These are phyloP conservation scores for Candida dendrica DNA, from an alignment of 805 yeast genomes.

Conservation along the genomic window DNA sequence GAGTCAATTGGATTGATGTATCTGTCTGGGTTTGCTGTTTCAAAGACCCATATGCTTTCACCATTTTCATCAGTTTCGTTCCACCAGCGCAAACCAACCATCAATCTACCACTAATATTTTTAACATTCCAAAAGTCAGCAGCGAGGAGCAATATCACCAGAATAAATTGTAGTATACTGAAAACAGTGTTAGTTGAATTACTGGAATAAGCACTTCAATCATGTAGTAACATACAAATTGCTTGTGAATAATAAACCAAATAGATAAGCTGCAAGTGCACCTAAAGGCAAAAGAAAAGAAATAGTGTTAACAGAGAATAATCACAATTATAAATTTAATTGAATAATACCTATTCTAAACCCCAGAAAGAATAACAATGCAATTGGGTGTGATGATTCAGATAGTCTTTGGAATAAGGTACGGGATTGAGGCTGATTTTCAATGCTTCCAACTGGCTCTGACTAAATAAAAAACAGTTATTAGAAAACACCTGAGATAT, in stretches of 20 bases:
- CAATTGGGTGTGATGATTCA: conserved; percentile 81
- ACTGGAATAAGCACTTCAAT: conserved; percentile 1
- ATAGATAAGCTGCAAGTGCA: conserved; percentile 59
- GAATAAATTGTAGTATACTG: conserved; percentile 67
- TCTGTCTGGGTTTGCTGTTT: conserved; percentile 67
- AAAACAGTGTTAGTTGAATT: conserved; percentile 2
- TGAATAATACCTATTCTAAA: conserved; percentile 41
- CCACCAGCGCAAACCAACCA: conserved; percentile 97
- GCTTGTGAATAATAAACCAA: conserved; percentile 63
- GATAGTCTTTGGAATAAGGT: conserved; percentile 40
- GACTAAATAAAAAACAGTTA: neutral
- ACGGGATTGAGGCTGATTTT: conserved; percentile 1
- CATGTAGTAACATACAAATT: conserved; percentile 30
- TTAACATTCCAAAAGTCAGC: conserved; percentile 94
- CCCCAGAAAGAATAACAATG: conserved; percentile 54
- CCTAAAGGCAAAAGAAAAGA: conserved; percentile 21
- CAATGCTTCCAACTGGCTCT: neutral
- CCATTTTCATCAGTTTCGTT: conserved; percentile 62
- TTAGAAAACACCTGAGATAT: no score
- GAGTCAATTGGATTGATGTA: conserved; percentile 88
- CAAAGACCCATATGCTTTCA: conserved; percentile 69
- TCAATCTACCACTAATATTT: conserved; percentile 80
- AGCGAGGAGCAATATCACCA: conserved; percentile 67
- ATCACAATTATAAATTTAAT: no score
- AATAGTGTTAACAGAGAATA: conserved; percentile 1